phyloP scores from a whole-genome alignment of 2,329 filamentous ascomycete species.

The Penicillium expansum region DNA sequence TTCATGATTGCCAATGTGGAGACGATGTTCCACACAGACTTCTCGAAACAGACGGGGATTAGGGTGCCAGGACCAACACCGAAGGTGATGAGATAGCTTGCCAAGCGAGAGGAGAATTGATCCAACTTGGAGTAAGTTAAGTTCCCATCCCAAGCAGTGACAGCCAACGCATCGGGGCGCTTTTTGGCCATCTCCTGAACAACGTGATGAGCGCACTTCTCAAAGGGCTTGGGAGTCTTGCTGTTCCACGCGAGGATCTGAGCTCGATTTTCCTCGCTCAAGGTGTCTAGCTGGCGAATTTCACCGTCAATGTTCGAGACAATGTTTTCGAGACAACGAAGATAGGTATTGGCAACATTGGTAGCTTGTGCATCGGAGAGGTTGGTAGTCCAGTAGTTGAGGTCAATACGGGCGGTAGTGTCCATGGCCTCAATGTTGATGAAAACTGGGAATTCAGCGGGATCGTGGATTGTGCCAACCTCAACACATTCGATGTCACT shows the following conservation, averaged over 20 bases:
- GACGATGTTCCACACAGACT: conserved; percentile 31
- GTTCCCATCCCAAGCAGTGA: conserved; percentile 33
- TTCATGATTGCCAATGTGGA: conserved; percentile 32
- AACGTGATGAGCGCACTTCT: conserved; percentile 31
- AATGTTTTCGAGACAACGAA: conserved; percentile 39
- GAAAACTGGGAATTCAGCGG: conserved; percentile 49
- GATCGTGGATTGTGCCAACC: conserved; percentile 44
- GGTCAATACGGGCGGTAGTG: conserved; percentile 35
- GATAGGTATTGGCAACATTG: conserved; percentile 41
- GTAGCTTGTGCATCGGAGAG: conserved; percentile 40
- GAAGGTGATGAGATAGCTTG: conserved; percentile 29
- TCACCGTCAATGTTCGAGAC: conserved; percentile 34
- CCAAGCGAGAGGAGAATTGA: conserved; percentile 33
- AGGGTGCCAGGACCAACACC: conserved; percentile 28
- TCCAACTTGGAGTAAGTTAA: conserved; percentile 37
- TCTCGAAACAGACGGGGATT: conserved; percentile 30
- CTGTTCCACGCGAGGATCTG: conserved; percentile 33
- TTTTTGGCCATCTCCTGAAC: conserved; percentile 25
- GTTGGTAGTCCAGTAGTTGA: conserved; percentile 44
- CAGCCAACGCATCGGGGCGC: conserved; percentile 27
- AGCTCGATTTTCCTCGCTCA: conserved; percentile 39
- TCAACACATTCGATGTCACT: conserved; percentile 40
- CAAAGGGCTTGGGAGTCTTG: conserved; percentile 19
- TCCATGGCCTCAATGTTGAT: conserved; percentile 50
- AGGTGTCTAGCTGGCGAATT: conserved; percentile 35